Percentiles rank a stretch among this genome's conserved stretches.
phyloP scores from a whole-genome alignment of 192 early-diverging fungal genomes.

The Linnemannia schmuckeri region DNA sequence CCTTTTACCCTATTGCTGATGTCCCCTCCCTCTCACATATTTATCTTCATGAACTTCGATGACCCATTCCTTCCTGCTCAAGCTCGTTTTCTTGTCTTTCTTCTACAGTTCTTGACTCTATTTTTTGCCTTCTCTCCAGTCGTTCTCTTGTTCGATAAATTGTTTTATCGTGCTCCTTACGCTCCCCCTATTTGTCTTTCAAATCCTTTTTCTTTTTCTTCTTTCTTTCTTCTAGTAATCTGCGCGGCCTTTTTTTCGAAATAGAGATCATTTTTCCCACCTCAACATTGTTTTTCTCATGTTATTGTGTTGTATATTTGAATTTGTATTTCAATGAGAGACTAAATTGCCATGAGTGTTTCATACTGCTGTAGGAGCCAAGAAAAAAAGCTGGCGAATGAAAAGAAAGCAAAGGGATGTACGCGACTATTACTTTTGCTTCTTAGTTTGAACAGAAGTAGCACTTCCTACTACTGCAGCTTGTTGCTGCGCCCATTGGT shows the following conservation, averaged over 20 bases:
- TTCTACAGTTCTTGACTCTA: not conserved
- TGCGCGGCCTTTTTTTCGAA: constrained; percentile 9
- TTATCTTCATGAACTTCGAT: not conserved
- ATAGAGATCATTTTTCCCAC: not conserved
- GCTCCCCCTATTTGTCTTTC: not conserved
- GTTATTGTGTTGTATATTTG: not conserved
- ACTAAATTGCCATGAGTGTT: no score
- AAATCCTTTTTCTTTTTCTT: not conserved
- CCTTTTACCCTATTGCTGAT: constrained; percentile 7
- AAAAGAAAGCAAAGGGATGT: no score
- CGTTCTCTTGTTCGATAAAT: not conserved
- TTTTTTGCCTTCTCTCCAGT: not conserved
- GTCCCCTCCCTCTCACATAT: not conserved
- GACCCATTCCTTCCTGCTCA: not conserved
- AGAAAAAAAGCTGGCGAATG: not conserved
- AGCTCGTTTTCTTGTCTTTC: not conserved
- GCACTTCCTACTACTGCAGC: not conserved
- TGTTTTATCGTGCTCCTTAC: not conserved
- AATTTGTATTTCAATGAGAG: not conserved
- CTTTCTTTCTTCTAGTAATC: not conserved
- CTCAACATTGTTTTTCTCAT: not conserved
- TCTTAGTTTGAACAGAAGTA: constrained; percentile 16
- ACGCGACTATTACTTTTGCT: not conserved
- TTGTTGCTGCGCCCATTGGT: constrained; percentile 6
- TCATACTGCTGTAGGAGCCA: not conserved